Percentiles rank a stretch among this genome's conserved stretches.
These are phyloP conservation scores for Glonium stellatum DNA, from an alignment of 495 filamentous ascomycete genomes.

Conservation along the genomic window DNA sequence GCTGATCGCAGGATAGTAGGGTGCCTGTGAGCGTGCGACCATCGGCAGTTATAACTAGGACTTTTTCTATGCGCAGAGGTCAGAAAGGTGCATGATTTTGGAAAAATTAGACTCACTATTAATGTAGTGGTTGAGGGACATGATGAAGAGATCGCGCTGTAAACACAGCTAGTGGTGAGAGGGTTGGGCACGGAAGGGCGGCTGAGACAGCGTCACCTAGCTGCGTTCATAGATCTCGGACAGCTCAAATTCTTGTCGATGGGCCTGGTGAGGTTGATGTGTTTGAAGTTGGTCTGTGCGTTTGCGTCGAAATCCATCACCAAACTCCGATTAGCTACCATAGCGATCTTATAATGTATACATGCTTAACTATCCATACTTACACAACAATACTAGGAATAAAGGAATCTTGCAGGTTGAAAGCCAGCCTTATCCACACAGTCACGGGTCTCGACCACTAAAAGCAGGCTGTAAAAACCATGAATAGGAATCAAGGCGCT, in stretches of 20 bases:
- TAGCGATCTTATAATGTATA: too few relatives aligned
- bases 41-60: constrained; percentile 85
- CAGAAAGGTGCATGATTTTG: constrained; percentile 7
- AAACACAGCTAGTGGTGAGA: not conserved
- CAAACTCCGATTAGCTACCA: too few relatives aligned
- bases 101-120: constrained; percentile 47
- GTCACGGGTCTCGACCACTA: too few relatives aligned
- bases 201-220: not conserved
- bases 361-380: too few relatives aligned
- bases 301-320: too few relatives aligned
- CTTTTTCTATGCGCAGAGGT: constrained; percentile 59
- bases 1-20: constrained; percentile 80
- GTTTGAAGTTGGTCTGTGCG: not conserved
- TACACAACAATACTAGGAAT: too few relatives aligned
- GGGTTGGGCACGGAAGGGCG: not conserved
- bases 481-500: too few relatives aligned
- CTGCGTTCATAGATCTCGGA: not conserved
- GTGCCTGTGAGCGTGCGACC: constrained; percentile 80
- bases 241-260: not conserved
- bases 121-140: constrained; percentile 62
- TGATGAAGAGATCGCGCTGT: constrained; percentile 24
- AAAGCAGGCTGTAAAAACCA: too few relatives aligned
- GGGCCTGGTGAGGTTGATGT: not conserved
- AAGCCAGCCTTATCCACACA: too few relatives aligned
- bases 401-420: too few relatives aligned